Conservation (phyloP, 805 yeast species). For the Zygosaccharomyces lentus region DNA sequence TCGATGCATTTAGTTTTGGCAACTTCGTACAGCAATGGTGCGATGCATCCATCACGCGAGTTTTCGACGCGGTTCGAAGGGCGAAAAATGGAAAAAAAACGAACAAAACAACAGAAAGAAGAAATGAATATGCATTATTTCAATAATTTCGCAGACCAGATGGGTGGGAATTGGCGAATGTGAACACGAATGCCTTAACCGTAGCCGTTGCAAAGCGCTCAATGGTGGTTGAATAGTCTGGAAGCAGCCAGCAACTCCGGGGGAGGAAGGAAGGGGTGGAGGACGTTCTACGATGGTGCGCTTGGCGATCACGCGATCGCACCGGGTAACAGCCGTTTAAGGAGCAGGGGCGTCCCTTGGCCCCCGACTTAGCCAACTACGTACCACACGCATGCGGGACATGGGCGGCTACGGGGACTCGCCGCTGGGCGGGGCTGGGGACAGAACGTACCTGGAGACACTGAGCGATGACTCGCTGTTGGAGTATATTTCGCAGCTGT, state of each 20-base stretch:
- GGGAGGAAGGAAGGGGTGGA: background rate
- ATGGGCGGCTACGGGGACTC: slow-evolving; percentile 5
- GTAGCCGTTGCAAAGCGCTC: too few relatives aligned
- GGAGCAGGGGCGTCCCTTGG: background rate
- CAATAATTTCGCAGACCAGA: background rate
- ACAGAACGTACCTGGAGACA: slow-evolving; percentile 10
- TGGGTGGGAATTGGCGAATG: background rate
- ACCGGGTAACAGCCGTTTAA: background rate
- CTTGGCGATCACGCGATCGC: background rate
- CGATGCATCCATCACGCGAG: slow-evolving; percentile 5
- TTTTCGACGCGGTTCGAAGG: slow-evolving; percentile 1
- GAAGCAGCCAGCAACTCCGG: too few relatives aligned
- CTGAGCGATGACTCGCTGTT: slow-evolving; percentile 23
- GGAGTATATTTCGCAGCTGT: slow-evolving; percentile 17
- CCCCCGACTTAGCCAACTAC: background rate
- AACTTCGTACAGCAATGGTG: background rate
- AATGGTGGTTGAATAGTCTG: too few relatives aligned
- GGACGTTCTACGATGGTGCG: too few relatives aligned
- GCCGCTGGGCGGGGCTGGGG: background rate
- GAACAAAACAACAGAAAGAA: background rate
- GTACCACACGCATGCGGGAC: background rate
- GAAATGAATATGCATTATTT: background rate
- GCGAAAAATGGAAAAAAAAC: background rate
- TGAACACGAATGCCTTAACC: too few relatives aligned
- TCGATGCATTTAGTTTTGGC: background rate